phyloP scores from a whole-genome alignment of 768 basidiomycete species.

The Russula earlei region DNA sequence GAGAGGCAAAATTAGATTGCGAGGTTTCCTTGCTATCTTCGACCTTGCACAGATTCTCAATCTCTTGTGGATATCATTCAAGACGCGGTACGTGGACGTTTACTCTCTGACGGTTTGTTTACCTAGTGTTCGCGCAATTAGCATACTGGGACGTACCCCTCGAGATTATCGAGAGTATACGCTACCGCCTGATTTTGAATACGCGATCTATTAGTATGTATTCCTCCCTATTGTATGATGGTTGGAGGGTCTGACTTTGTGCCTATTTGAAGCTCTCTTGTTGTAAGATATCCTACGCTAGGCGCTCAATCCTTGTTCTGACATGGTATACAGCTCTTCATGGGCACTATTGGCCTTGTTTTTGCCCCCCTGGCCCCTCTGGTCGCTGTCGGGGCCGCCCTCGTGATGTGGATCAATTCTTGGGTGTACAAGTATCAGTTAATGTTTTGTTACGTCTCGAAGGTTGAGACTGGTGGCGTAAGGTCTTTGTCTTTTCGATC shows the following conservation, averaged over 20 bases:
- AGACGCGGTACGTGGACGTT: slow-evolving; percentile 52
- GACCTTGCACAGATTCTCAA: slow-evolving; percentile 95
- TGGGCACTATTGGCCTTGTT: slow-evolving; percentile 87
- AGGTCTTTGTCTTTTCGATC: slow-evolving; percentile 28
- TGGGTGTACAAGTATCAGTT: slow-evolving; percentile 95
- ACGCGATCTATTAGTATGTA: slow-evolving; percentile 73
- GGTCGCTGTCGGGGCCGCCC: slow-evolving; percentile 69
- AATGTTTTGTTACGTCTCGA: slow-evolving; percentile 87
- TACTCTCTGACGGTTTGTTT: not conserved
- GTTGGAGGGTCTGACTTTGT: slow-evolving; percentile 7
- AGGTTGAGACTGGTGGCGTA: slow-evolving; percentile 90
- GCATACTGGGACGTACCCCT: slow-evolving; percentile 79
- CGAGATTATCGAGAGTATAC: slow-evolving; percentile 87
- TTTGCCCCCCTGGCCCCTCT: slow-evolving; percentile 94
- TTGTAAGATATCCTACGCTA: slow-evolving; percentile 32
- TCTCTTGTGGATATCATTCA: slow-evolving; percentile 75
- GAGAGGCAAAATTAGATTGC: slow-evolving; percentile 43
- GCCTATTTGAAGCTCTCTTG: slow-evolving; percentile 37
- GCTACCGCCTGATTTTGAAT: slow-evolving; percentile 83
- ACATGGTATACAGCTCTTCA: slow-evolving; percentile 49
- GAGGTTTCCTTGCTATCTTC: slow-evolving; percentile 90
- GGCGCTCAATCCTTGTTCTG: slow-evolving; percentile 8
- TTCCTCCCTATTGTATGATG: not conserved
- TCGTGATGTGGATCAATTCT: slow-evolving; percentile 82
- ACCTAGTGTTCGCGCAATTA: slow-evolving; percentile 24